These are phyloP conservation scores for Uronychia setigera DNA, from an alignment of 73 alveolate genomes.

Conservation along the genomic window DNA sequence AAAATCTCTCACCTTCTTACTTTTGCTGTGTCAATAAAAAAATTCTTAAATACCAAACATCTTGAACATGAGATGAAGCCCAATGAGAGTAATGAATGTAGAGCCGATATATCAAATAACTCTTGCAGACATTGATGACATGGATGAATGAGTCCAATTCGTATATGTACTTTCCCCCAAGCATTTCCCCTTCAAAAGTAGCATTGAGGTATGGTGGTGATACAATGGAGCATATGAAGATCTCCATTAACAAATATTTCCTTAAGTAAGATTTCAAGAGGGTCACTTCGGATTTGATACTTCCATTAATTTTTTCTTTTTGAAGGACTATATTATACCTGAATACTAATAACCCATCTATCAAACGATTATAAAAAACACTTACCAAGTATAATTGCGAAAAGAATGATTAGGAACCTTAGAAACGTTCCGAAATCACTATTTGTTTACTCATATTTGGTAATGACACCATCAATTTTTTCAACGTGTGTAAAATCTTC, in stretches of 20 bases:
- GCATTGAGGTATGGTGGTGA: slow-evolving; percentile 59
- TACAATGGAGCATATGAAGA: slow-evolving; percentile 39
- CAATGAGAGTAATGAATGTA: slow-evolving; percentile 66
- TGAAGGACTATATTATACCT: too few species aligned
- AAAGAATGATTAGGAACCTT: too few species aligned
- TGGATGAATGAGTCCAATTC: slow-evolving; percentile 26
- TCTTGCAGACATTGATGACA: slow-evolving; percentile 26
- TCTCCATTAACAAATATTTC: slow-evolving; percentile 16
- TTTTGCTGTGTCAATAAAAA: slow-evolving; percentile 3
- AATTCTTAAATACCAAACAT: slow-evolving; percentile 11
- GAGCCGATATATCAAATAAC: slow-evolving; percentile 44
- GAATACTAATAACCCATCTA: too few species aligned
- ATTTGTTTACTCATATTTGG: too few species aligned
- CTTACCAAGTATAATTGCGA: too few species aligned
- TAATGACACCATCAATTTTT: too few species aligned
- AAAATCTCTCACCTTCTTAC: slow-evolving; percentile 15
- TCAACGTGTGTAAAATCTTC: too few species aligned
- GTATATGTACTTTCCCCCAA: slow-evolving; percentile 49
- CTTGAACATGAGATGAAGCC: slow-evolving; percentile 40
- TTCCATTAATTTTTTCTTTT: too few species aligned
- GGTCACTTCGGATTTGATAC: too few species aligned
- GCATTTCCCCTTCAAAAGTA: slow-evolving; percentile 52
- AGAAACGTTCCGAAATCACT: too few species aligned
- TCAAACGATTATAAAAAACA: too few species aligned
- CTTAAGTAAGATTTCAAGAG: slow-evolving; percentile 2